Base-by-base conservation (phyloP, 2,329 filamentous ascomycete species). In the Neopestalotiopsis clavispora region DNA sequence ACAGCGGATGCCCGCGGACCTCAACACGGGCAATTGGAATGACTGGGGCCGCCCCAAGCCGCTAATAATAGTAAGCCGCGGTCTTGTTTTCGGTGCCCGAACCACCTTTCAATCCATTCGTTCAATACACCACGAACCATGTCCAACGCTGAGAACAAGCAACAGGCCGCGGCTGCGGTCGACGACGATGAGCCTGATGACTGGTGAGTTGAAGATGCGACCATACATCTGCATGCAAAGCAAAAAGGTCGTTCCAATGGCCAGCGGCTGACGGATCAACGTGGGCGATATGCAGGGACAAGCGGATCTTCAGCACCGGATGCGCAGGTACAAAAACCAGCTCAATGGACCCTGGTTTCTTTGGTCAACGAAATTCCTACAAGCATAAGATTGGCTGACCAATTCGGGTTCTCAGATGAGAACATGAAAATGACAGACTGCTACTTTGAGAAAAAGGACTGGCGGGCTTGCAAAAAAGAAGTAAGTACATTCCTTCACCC, bases 361-460 rank as follows among this genome's bases (percentile, higher is more conserved):
- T 40, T 17, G 4, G 34, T n/a, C 6, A 17, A 17, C 1, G 2
- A 7, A 72, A 60, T 56, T 59, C 64, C 23, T 58, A 32, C 10
- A 10, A 38, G 34, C 34, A 7, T 9, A 34, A 14, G 69, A 60
- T 45, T 34, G 7, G 9, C 34, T 34, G 6, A 62, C 3, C 0
- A 40, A 40, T 1, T n/a, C 28, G 32, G 17, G 65, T 40, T 20
- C 42, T 30, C 73, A 98, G 95, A 89, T 28, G 95, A 98, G 78
- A 97, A 98, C 77, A 84, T 88, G 67, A 95, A 90, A 77, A 88
- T 99, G 90, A 98, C 94, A 45, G 94, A 98, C 80, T 99, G 96
- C 82, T 97, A 97, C 80, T 97, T 90, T 78, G 94, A 95, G 67
- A 97, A 95, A 86, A 97, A 95, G 79, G 96, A 99, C 79, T 99